Evolutionary conservation across 768 basidiomycete species (phyloP), one percentile per base, ranked within the genome.

Genomic region (Cubamyces sp.): DNA sequence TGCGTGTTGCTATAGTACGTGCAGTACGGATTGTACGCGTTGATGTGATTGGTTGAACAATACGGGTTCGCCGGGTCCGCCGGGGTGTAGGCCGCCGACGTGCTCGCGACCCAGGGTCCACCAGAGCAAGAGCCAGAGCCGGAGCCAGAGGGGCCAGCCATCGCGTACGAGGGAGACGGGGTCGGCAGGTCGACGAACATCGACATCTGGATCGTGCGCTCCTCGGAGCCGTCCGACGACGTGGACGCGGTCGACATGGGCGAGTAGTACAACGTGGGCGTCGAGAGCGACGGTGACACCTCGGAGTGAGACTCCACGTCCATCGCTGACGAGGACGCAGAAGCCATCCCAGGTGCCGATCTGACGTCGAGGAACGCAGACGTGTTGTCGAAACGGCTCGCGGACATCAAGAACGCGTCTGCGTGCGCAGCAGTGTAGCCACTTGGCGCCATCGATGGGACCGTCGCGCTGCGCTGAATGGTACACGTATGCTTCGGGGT

Each of bases 151-250:
- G 45, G 34, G 6, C 40, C 49, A 21, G 40, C 52, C 12, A 26
- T 28, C 45, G 37, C 14, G 26, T 40, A 64, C 16, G 60, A 54
- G n/a, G 34, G 51, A 1, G 66, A 60, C 39, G 64, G 55, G 9
- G 64, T 54, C 34, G 65, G 64, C 16, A 65, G 58, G 37, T 69
- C 69, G 43, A 64, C 25, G 64, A 68, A 54, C 23, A 53, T 53
- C n/a, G 53, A 47, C 64, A 68, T 61, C 50, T 66, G 68, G n/a
- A 68, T 63, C 7, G 67, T 69, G n/a, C 70, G 59, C 21, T 71
- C 72, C 56, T 68, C 70, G 21, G 62, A 58, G 46, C 71, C 70
- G 43, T 71, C 70, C 1, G 70, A 73, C 28, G 70, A 73, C 15
- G 69, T 68, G 19, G 69, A 70, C 4, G 61, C 47, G 3, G 66